Evolutionary conservation across 805 yeast genomes (phyloP).

Genomic region (Myxozyma mucilagina): DNA sequence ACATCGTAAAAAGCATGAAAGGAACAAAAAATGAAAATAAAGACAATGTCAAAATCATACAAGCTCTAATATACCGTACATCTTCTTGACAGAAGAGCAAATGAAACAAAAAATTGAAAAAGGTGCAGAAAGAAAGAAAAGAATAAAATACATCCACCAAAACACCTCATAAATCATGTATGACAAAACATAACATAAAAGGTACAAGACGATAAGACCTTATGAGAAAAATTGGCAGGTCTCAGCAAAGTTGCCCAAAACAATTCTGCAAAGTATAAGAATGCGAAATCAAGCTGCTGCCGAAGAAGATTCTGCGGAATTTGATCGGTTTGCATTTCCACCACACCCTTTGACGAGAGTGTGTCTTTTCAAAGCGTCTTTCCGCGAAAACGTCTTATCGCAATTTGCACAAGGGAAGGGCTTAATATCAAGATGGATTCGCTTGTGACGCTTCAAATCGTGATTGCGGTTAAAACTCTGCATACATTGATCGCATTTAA

Average conservation of each 20-base stretch:
- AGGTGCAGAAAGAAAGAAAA: no score
- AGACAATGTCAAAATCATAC: no score
- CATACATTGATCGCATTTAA: conserved; percentile 32
- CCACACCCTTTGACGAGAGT: conserved; percentile 31
- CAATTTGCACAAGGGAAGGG: conserved; percentile 34
- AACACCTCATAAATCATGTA: no score
- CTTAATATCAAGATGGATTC: conserved; percentile 32
- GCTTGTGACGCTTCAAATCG: conserved; percentile 33
- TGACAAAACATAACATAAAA: no score
- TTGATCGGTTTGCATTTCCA: conserved; percentile 1
- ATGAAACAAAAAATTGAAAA: no score
- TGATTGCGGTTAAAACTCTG: conserved; percentile 34
- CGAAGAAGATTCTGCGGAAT: conserved; percentile 10
- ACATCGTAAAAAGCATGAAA: neutral
- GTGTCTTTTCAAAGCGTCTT: conserved; percentile 34
- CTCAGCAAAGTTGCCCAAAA: neutral
- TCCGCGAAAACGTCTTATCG: conserved; percentile 33
- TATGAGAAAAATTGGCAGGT: neutral
- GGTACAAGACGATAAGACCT: no score
- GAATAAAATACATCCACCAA: no score
- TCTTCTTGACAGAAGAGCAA: no score
- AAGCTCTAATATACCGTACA: no score
- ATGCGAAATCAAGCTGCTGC: neutral
- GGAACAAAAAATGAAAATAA: no score
- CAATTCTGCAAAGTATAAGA: neutral